These are phyloP conservation scores for Suhomyces terraborum DNA, from an alignment of 1,139 yeast genomes.

Conservation along the genomic window DNA sequence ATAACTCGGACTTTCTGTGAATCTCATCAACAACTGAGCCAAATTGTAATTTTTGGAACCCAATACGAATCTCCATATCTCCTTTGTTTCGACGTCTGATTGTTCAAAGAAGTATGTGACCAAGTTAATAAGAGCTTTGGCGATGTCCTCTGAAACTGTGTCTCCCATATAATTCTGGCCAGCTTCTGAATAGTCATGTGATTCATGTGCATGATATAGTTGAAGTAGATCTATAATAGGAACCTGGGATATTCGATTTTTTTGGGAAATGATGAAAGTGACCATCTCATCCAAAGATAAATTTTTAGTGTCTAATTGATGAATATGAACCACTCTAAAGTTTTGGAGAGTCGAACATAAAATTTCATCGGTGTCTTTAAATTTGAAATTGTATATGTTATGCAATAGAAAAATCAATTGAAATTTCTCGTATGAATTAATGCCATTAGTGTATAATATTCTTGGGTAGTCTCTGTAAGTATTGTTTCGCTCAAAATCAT, in stretches of 20 bases:
- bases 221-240: slow-evolving; percentile 9
- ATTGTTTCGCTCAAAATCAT: slow-evolving; percentile 3
- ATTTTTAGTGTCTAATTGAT: slow-evolving; percentile 3
- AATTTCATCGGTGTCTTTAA: slow-evolving; percentile 18
- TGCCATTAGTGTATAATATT: slow-evolving; percentile 16
- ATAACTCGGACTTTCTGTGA: slow-evolving; percentile 19
- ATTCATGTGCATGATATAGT: slow-evolving; percentile 16
- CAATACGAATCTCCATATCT: slow-evolving; percentile 24
- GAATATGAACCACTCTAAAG: slow-evolving; percentile 11
- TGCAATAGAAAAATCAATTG: slow-evolving; percentile 17
- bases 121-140: slow-evolving; percentile 15
- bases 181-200: slow-evolving; percentile 11
- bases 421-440: slow-evolving; percentile 19
- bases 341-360: slow-evolving; percentile 14
- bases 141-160: slow-evolving; percentile 14
- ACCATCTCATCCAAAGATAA: slow-evolving; percentile 10
- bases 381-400: slow-evolving; percentile 18
- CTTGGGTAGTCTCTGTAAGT: slow-evolving; percentile 15
- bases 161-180: slow-evolving; percentile 13
- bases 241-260: slow-evolving; percentile 4
- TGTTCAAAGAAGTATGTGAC: slow-evolving; percentile 17
- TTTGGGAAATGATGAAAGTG: slow-evolving; percentile 3
- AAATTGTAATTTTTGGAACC: slow-evolving; percentile 21
- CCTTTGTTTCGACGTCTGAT: slow-evolving; percentile 14
- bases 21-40: slow-evolving; percentile 23